Evolutionary conservation across 1,139 yeast species (phyloP).

Genomic region (Zygosaccharomyces sapae): DNA sequence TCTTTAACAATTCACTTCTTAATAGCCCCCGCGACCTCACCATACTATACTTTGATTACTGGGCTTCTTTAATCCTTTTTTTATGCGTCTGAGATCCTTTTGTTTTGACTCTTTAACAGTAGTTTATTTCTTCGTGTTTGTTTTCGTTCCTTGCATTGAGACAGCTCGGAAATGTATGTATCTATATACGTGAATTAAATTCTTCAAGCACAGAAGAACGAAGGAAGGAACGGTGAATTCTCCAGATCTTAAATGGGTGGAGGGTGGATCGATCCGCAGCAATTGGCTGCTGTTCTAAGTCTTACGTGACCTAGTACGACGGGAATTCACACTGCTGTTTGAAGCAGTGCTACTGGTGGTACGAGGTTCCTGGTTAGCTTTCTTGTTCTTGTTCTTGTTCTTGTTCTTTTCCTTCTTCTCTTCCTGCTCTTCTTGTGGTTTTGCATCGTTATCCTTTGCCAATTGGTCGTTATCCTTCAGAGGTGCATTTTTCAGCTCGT

Average conservation of each 20-base stretch:
- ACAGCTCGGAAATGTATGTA: slow-evolving; percentile 2
- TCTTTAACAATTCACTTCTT: slow-evolving; percentile 38
- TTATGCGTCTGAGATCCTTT: not conserved
- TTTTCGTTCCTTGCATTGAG: not conserved
- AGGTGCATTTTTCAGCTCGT: slow-evolving; percentile 58
- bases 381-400: not conserved
- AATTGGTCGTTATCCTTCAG: slow-evolving; percentile 41
- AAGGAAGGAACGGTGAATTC: not conserved
- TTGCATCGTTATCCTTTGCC: slow-evolving; percentile 15
- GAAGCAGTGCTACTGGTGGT: too few relatives aligned
- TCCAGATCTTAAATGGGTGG: not conserved
- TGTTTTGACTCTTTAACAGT: too few relatives aligned
- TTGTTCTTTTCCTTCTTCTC: slow-evolving; percentile 8
- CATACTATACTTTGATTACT: not conserved
- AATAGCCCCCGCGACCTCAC: slow-evolving; percentile 11
- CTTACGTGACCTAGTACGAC: slow-evolving; percentile 5
- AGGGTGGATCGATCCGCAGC: too few relatives aligned
- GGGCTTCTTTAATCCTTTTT: not conserved
- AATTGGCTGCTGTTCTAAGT: not conserved
- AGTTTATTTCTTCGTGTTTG: not conserved
- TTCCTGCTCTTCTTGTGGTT: slow-evolving; percentile 4
- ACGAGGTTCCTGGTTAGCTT: not conserved
- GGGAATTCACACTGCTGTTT: not conserved
- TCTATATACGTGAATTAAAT: slow-evolving; percentile 3
- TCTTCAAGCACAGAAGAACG: not conserved